phyloP scores from a whole-genome alignment of 352 stramenopile genomes.

The Lagenidium giganteum region DNA sequence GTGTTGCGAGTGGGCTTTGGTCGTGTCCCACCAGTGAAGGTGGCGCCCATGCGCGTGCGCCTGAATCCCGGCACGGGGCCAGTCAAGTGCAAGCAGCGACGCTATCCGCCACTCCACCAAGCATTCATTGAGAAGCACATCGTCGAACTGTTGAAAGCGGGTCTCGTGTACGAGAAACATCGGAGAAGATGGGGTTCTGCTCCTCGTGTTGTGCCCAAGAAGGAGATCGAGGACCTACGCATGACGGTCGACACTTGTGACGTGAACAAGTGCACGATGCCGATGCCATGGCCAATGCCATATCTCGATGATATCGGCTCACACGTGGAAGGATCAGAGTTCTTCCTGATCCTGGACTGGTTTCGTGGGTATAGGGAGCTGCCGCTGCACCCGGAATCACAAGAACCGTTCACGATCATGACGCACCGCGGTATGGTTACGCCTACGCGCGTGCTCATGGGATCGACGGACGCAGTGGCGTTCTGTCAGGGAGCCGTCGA shows the following conservation, averaged over 20 bases:
- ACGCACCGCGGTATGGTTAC: constrained; percentile 10
- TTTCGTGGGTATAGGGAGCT: constrained; percentile 18
- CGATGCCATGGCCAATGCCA: constrained; percentile 18
- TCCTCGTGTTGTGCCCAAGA: too few species aligned
- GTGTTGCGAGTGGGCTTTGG: background rate
- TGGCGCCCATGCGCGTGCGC: background rate
- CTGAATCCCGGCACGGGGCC: background rate
- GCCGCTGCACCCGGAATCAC: constrained; percentile 3
- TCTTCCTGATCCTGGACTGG: too few species aligned
- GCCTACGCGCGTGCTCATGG: constrained; percentile 17
- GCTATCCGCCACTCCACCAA: too few species aligned
- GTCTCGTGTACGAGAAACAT: too few species aligned
- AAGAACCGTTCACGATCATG: constrained; percentile 18
- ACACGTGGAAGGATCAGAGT: too few species aligned
- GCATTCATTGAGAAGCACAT: too few species aligned
- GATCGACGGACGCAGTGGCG: constrained; percentile 9
- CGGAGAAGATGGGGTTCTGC: too few species aligned
- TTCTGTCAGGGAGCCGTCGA: constrained; percentile 19
- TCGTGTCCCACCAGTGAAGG: background rate
- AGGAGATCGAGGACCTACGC: too few species aligned
- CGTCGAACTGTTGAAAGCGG: too few species aligned
- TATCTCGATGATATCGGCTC: constrained; percentile 11
- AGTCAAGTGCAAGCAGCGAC: too few species aligned
- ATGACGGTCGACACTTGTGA: too few species aligned
- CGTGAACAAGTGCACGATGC: constrained; percentile 7